phyloP scores from a whole-genome alignment of 495 filamentous ascomycete species.

The Annulohypoxylon bovei region DNA sequence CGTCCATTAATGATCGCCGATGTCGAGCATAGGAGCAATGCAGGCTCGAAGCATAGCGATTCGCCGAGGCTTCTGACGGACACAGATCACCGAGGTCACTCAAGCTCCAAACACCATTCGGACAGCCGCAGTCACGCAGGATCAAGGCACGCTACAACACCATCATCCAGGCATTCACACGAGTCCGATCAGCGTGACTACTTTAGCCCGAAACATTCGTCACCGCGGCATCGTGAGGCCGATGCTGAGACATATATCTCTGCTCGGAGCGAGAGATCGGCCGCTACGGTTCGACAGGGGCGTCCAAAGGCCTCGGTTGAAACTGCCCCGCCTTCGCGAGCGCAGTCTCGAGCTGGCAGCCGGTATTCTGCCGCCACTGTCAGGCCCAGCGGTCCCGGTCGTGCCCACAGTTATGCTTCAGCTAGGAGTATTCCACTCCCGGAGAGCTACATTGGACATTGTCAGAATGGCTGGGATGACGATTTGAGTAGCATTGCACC shows the following conservation, averaged over 20 bases:
- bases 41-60: conserved; percentile 25
- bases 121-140: conserved; percentile 35
- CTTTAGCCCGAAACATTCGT: conserved; percentile 22
- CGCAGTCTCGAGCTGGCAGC: conserved; percentile 44
- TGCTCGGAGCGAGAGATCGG: conserved; percentile 49
- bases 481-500: conserved; percentile 63
- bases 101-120: conserved; percentile 33
- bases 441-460: conserved; percentile 52
- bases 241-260: conserved; percentile 54
- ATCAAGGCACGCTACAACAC: conserved; percentile 18
- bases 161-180: conserved; percentile 19
- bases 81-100: conserved; percentile 46
- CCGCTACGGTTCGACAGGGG: conserved; percentile 43
- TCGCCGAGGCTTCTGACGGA: conserved; percentile 37
- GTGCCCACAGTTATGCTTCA: conserved; percentile 44
- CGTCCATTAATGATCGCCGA: conserved; percentile 48
- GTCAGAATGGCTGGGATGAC: conserved; percentile 46
- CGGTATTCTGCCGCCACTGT: conserved; percentile 47
- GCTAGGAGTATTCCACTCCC: conserved; percentile 60
- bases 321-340: conserved; percentile 37
- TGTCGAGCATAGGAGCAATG: conserved; percentile 34
- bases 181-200: conserved; percentile 30
- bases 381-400: conserved; percentile 39
- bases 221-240: conserved; percentile 25
- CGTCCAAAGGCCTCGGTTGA: conserved; percentile 21